A percentile compares a stretch with the other conserved stretches of the same genome.
phyloP scores from a whole-genome alignment of 139 green algal species.

The Coelastrella sp. region DNA sequence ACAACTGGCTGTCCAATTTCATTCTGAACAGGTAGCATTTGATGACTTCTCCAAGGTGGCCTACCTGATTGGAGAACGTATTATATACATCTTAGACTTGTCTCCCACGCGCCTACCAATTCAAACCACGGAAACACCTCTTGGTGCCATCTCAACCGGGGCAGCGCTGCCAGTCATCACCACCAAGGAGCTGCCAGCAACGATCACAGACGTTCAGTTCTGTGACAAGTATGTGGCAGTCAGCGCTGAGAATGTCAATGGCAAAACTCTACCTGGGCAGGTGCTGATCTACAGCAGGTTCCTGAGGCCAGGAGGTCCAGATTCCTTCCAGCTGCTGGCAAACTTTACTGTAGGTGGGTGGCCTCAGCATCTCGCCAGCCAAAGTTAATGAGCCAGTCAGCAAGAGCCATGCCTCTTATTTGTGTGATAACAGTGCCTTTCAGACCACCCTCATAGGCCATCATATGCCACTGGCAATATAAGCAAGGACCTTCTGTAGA shows the following conservation, averaged over 20 bases:
- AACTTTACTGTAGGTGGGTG: slow-evolving; percentile 17
- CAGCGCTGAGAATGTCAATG: not conserved
- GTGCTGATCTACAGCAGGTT: not conserved
- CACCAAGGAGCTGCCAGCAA: not conserved
- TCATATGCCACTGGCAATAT: not conserved
- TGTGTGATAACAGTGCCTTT: not conserved
- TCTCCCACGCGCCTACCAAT: not conserved
- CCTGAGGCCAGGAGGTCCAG: not conserved
- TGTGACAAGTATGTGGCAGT: not conserved
- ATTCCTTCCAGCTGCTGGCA: not conserved
- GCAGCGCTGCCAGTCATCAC: not conserved
- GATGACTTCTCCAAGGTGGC: not conserved
- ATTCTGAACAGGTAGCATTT: not conserved
- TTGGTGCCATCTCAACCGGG: not conserved
- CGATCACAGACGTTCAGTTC: not conserved
- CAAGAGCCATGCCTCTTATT: not conserved
- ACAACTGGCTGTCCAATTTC: not conserved
- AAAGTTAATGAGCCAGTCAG: not conserved
- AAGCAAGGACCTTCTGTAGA: not conserved
- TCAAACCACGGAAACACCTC: not conserved
- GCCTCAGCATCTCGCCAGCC: not conserved
- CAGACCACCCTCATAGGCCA: not conserved
- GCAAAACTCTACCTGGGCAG: not conserved
- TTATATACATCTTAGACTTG: not conserved
- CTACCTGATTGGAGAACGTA: not conserved